These are phyloP conservation scores for Mediolabrus comicus DNA, from an alignment of 108 stramenopile species.

Conservation along the genomic window DNA sequence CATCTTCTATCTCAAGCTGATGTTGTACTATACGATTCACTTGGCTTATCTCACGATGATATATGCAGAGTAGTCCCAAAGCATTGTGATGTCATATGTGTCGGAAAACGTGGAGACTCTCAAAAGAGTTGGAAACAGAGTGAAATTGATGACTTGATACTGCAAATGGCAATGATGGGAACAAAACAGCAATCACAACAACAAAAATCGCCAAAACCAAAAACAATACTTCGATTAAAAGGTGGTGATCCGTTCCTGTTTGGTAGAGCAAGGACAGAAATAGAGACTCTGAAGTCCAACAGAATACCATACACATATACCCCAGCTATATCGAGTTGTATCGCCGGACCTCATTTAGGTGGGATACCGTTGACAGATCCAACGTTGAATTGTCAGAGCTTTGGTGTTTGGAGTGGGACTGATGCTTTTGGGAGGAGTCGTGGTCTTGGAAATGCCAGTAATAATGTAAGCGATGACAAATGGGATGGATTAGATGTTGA, in stretches of 20 bases:
- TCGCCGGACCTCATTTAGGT: constrained; percentile 44
- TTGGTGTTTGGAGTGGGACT: constrained; percentile 47
- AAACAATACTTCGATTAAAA: constrained; percentile 31
- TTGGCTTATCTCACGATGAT: constrained; percentile 26
- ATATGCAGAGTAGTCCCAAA: constrained; percentile 33
- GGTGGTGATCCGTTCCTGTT: constrained; percentile 45
- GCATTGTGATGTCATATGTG: constrained; percentile 28
- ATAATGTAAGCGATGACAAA: not conserved
- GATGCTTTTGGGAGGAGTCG: constrained; percentile 32
- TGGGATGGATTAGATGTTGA: constrained; percentile 25
- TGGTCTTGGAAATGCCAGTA: constrained; percentile 1
- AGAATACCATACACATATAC: constrained; percentile 30
- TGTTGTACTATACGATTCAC: constrained; percentile 36
- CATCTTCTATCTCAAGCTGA: constrained; percentile 30
- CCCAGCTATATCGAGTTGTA: constrained; percentile 33
- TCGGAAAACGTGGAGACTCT: constrained; percentile 40
- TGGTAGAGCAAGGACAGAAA: constrained; percentile 36
- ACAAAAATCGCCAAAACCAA: not conserved
- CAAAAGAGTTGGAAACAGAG: constrained; percentile 25
- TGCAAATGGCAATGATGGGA: constrained; percentile 16
- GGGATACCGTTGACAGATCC: constrained; percentile 45
- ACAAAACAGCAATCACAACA: not conserved
- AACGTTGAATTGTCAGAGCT: constrained; percentile 33
- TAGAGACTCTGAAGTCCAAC: constrained; percentile 19
- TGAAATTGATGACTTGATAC: constrained; percentile 35